phyloP scores from a whole-genome alignment of 176 grass and related monocot species.

The Triticum timopheevii region DNA sequence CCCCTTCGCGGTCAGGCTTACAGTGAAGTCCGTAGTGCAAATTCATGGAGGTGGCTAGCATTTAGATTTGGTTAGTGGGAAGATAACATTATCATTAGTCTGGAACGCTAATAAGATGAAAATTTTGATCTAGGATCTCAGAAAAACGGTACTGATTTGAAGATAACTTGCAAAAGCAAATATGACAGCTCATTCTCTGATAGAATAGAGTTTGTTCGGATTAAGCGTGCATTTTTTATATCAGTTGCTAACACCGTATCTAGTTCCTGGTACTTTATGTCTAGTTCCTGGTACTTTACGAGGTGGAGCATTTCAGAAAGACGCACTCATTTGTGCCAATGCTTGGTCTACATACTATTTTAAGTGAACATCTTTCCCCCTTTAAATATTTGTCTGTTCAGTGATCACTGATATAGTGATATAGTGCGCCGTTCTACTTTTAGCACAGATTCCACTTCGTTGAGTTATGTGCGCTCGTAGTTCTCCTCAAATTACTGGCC shows the following conservation, averaged over 20 bases:
- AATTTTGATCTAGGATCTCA: background rate
- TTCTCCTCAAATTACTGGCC: background rate
- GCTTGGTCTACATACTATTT: background rate
- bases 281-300: background rate
- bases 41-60: background rate
- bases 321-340: background rate
- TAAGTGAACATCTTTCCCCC: background rate
- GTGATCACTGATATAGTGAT: no score
- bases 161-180: slow-evolving; percentile 25
- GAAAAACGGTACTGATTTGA: slow-evolving; percentile 7
- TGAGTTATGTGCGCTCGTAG: background rate
- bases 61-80: background rate
- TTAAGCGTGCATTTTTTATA: background rate
- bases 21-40: background rate
- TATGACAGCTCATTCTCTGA: background rate
- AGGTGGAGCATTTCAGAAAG: slow-evolving; percentile 19
- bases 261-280: background rate
- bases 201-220: background rate
- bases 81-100: background rate
- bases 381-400: background rate
- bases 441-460: background rate
- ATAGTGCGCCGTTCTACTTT: background rate
- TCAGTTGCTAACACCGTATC: background rate
- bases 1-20: background rate
- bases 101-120: background rate